These are phyloP conservation scores for Dendrostoma leiphaemia DNA, from an alignment of 2,329 filamentous ascomycete genomes.

Conservation along the genomic window DNA sequence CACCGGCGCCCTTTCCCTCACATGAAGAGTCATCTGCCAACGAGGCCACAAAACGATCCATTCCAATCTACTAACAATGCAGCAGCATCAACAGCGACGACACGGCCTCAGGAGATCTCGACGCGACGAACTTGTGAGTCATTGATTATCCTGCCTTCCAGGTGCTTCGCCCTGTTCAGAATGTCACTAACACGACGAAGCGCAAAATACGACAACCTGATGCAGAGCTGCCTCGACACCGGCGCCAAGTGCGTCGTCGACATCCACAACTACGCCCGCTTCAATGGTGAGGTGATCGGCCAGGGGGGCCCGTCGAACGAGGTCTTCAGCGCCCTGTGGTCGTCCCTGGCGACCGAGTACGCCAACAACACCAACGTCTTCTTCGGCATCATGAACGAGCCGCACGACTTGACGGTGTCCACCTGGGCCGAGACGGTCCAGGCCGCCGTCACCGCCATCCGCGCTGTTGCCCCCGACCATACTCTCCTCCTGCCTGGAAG, in stretches of 20 bases:
- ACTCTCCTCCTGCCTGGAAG: constrained; percentile 63
- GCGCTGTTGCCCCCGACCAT: constrained; percentile 58
- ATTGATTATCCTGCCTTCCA: background rate
- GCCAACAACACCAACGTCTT: constrained; percentile 48
- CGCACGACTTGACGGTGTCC: constrained; percentile 51
- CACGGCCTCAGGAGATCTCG: constrained; percentile 39
- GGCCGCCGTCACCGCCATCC: constrained; percentile 61
- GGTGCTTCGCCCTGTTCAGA: too few species aligned
- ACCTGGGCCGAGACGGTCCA: constrained; percentile 61
- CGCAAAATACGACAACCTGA: constrained; percentile 45
- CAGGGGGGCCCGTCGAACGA: constrained; percentile 54
- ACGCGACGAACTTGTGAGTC: constrained; percentile 34
- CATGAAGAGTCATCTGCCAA: too few species aligned
- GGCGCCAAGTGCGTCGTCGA: constrained; percentile 51
- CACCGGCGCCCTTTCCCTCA: too few species aligned
- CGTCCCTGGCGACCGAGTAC: constrained; percentile 55
- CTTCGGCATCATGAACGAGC: constrained; percentile 68
- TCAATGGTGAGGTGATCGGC: constrained; percentile 60
- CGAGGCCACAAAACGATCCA: too few species aligned
- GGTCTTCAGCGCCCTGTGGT: constrained; percentile 59
- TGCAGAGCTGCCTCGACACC: constrained; percentile 45
- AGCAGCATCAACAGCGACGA: too few species aligned
- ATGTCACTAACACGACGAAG: background rate
- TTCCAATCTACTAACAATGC: too few species aligned
- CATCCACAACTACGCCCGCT: constrained; percentile 41